phyloP scores from a whole-genome alignment of 2,329 filamentous ascomycete genomes.

The Cadophora sp. region DNA sequence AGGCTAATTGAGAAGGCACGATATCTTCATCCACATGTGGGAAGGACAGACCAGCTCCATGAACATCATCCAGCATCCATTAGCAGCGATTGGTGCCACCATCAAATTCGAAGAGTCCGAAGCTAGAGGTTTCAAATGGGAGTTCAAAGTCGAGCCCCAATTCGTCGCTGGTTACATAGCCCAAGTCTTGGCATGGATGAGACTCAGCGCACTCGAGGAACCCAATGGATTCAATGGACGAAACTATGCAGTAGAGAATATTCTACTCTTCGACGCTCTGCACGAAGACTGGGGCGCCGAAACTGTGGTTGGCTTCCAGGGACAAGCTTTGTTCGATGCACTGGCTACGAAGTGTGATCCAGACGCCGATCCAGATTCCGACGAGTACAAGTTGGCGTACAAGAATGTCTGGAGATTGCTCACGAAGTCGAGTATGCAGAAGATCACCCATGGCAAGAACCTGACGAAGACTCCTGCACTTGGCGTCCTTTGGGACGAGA shows the following conservation, averaged over 20 bases:
- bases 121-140: slow-evolving; percentile 17
- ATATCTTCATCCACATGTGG: slow-evolving; percentile 48
- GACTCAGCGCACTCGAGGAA: slow-evolving; percentile 47
- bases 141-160: slow-evolving; percentile 11
- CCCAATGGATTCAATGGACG: slow-evolving; percentile 46
- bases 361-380: slow-evolving; percentile 36
- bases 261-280: slow-evolving; percentile 44
- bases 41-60: slow-evolving; percentile 42
- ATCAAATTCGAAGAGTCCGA: slow-evolving; percentile 32
- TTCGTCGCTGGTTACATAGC: slow-evolving; percentile 39
- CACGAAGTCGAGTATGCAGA: slow-evolving; percentile 45
- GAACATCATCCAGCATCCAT: slow-evolving; percentile 45
- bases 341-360: slow-evolving; percentile 37
- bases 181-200: slow-evolving; percentile 42
- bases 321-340: slow-evolving; percentile 44
- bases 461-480: slow-evolving; percentile 42
- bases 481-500: slow-evolving; percentile 45
- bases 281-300: slow-evolving; percentile 43
- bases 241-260: slow-evolving; percentile 45
- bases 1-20: slow-evolving; percentile 34
- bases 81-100: slow-evolving; percentile 37
- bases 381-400: slow-evolving; percentile 42
- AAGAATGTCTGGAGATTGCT: slow-evolving; percentile 43
- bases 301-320: slow-evolving; percentile 43
- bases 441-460: slow-evolving; percentile 44